These are phyloP conservation scores for Dactylellina cionopaga DNA, from an alignment of 2,329 filamentous ascomycete genomes.

Conservation along the genomic window DNA sequence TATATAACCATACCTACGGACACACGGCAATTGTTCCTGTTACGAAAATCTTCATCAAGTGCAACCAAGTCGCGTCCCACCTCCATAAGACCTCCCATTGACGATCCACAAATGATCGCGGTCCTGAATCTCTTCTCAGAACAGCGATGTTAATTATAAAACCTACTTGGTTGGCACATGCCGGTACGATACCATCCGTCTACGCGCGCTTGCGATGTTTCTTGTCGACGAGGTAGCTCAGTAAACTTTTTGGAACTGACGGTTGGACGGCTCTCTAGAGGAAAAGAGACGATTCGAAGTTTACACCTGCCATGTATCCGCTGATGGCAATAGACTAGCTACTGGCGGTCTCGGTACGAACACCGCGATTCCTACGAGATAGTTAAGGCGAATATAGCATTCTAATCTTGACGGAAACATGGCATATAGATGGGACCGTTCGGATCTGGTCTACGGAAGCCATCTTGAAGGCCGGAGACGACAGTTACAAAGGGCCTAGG, in stretches of 20 bases:
- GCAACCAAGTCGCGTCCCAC: conserved; percentile 17
- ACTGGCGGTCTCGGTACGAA: conserved; percentile 87
- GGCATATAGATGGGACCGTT: conserved; percentile 82
- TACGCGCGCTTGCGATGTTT: conserved; percentile 20
- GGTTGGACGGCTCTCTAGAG: conserved; percentile 65
- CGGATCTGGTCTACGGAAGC: conserved; percentile 97
- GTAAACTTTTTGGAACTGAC: conserved; percentile 56
- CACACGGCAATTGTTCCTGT: neutral
- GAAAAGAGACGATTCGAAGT: conserved; percentile 99
- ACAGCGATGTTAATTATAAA: conserved; percentile 82
- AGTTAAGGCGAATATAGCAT: neutral
- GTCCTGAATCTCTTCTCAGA: conserved; percentile 10
- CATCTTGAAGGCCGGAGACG: conserved; percentile 80
- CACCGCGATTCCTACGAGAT: neutral
- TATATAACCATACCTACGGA: neutral
- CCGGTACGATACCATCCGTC: conserved; percentile 66
- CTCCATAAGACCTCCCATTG: neutral
- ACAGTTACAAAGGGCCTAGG: conserved; percentile 78
- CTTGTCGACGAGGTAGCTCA: conserved; percentile 31
- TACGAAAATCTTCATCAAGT: neutral
- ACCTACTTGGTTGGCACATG: conserved; percentile 93
- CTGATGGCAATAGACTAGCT: conserved; percentile 88
- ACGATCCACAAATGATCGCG: conserved; percentile 41
- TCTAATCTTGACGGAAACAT: conserved; percentile 54
- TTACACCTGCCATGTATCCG: conserved; percentile 96